phyloP scores from a whole-genome alignment of 805 yeast genomes.

The Ogataea kodamae region DNA sequence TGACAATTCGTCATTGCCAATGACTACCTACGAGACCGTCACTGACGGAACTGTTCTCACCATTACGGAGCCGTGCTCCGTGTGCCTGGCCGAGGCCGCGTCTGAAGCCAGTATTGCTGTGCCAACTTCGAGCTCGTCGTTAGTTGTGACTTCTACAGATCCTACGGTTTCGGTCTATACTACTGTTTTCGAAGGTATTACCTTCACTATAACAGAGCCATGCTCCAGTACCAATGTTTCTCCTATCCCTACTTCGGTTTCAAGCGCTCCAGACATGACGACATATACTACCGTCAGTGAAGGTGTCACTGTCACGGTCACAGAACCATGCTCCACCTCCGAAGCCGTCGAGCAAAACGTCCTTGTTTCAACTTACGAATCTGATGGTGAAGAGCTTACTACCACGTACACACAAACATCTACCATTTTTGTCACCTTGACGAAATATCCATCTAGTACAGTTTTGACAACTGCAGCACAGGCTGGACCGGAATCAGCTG shows the following conservation, averaged over 20 bases:
- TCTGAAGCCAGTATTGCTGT: constrained; percentile 1
- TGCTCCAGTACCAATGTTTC: constrained; percentile 4
- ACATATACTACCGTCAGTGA: constrained; percentile 19
- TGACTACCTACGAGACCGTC: constrained; percentile 20
- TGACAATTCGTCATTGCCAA: constrained; percentile 22
- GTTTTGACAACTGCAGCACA: constrained; percentile 7
- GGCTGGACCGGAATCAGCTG: constrained; percentile 5
- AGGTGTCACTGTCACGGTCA: constrained; percentile 23
- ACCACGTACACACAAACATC: constrained; percentile 22
- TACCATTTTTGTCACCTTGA: constrained; percentile 19
- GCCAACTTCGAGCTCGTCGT: constrained; percentile 2
- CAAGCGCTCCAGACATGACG: constrained; percentile 15
- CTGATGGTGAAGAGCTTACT: constrained; percentile 18
- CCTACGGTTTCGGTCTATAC: not conserved
- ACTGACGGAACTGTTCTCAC: constrained; percentile 21
- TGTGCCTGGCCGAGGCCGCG: not conserved
- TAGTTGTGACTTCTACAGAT: not conserved
- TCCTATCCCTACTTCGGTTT: constrained; percentile 4
- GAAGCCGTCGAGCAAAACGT: constrained; percentile 7
- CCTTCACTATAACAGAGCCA: constrained; percentile 4
- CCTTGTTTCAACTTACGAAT: constrained; percentile 16
- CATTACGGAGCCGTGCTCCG: constrained; percentile 14
- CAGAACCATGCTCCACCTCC: constrained; percentile 17
- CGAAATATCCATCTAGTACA: constrained; percentile 6
- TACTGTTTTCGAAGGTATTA: not conserved